Evolutionary conservation across 495 filamentous ascomycete species (phyloP), one percentile per base, ranked within the genome.

Genomic region (Penicillium tannophilum): DNA sequence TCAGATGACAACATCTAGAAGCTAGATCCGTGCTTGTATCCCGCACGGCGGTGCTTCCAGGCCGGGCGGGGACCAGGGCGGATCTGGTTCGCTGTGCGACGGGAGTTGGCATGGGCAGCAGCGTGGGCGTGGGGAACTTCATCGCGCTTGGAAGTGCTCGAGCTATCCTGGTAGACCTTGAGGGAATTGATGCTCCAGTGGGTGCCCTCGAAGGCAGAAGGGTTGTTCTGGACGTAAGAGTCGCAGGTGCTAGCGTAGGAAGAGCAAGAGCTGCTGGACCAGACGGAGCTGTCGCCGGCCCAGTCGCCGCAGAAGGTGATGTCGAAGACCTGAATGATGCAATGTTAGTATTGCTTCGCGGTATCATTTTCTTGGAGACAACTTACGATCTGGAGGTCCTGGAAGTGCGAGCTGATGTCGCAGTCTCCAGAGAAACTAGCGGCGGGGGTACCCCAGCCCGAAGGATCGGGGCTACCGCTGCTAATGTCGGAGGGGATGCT

Each of bases 171-270:
- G 63, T 86, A 90, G 16, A 91, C 83, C 55, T 82, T 77, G 51
- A 90, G 82, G 6, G 76, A 76, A 16, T 86, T 88, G 68, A 91
- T 84, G 39, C 81, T 72, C 87, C 87, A 91, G 65, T 84, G 90
- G 0, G 85, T 78, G 43, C 86, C 72, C n/a, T 57, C 56, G 65
- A 90, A 90, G 0, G 82, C 86, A 6, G 65, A 47, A 0, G 84
- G 83, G 63, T 88, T 85, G 60, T 87, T 85, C 35, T 82, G 77
- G 16, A 90, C 87, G 60, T 79, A 87, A 48, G 84, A 77, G 11
- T 76, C 72, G 71, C 88, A 91, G 35, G 81, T 81, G 36, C 72
- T 73, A 0, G 82, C 73, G 12, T 70, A 59, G 52, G 74, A 65
- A 59, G 74, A 58, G 46, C 71, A 73, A 44, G 60, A 58, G 7